phyloP scores from a whole-genome alignment of 2,329 filamentous ascomycete genomes.

The Pseudopithomyces chartarum region DNA sequence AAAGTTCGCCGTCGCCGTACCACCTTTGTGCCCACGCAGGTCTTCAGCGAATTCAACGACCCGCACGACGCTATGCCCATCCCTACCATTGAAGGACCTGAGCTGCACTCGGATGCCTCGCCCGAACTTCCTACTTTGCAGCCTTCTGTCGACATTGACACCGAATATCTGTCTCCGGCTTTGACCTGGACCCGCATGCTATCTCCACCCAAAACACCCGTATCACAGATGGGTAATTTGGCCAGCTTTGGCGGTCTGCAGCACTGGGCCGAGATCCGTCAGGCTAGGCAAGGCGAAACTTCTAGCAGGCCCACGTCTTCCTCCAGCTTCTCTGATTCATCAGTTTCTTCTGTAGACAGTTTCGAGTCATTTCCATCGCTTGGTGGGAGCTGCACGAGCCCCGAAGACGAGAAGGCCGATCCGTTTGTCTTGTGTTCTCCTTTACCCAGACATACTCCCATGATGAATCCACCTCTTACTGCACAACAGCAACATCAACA shows the following conservation, averaged over 20 bases:
- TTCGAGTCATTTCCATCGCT: conserved; percentile 61
- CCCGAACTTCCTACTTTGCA: conserved; percentile 31
- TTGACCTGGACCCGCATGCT: conserved; percentile 43
- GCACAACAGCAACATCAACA: conserved; percentile 25
- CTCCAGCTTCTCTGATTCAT: conserved; percentile 66
- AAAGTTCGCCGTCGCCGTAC: conserved; percentile 55
- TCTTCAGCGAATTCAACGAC: conserved; percentile 20
- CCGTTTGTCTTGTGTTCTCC: conserved; percentile 56
- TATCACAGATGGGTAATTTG: conserved; percentile 45
- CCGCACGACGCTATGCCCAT: conserved; percentile 45
- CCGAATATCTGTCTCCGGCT: conserved; percentile 50
- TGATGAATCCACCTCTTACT: conserved; percentile 39
- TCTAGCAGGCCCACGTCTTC: conserved; percentile 62
- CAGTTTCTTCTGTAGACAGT: conserved; percentile 63
- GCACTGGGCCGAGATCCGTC: conserved; percentile 39
- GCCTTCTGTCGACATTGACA: conserved; percentile 39
- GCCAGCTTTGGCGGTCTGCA: conserved; percentile 32
- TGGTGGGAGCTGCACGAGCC: conserved; percentile 65
- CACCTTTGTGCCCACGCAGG: conserved; percentile 31
- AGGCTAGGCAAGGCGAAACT: conserved; percentile 44
- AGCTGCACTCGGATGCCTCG: conserved; percentile 37
- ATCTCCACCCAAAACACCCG: conserved; percentile 57
- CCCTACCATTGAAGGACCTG: conserved; percentile 57
- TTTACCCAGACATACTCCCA: conserved; percentile 27
- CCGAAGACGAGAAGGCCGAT: conserved; percentile 63